Conservation (phyloP, 352 stramenopile genomes). For the Phytophthora tentaculata region DNA sequence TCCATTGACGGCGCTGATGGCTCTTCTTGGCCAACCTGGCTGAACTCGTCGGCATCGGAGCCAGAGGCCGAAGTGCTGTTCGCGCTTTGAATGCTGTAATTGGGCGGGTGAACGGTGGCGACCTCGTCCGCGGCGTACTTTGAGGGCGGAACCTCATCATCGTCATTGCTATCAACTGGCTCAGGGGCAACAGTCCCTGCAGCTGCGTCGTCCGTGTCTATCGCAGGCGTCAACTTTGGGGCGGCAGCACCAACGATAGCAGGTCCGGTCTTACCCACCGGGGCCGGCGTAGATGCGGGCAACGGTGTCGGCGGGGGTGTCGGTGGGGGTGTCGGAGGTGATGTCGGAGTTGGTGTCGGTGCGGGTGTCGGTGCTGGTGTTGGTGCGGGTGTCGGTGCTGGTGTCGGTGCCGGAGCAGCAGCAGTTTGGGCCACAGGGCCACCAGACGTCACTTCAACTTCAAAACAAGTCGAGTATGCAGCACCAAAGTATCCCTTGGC, state of each 20-base stretch:
- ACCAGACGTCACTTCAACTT: slow-evolving; percentile 53
- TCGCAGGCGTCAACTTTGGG: neutral
- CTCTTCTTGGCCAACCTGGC: slow-evolving; percentile 21
- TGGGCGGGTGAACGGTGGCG: slow-evolving; percentile 18
- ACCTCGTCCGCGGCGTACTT: slow-evolving; percentile 14
- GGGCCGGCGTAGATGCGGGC: slow-evolving; percentile 4
- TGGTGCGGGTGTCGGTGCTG: slow-evolving; percentile 3
- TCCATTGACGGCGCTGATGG: slow-evolving; percentile 11
- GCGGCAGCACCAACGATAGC: slow-evolving; percentile 16
- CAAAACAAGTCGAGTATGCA: slow-evolving; percentile 73
- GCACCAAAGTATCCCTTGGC: slow-evolving; percentile 69
- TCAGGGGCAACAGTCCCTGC: slow-evolving; percentile 14
- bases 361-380: slow-evolving; percentile 6
- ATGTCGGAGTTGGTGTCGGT: neutral
- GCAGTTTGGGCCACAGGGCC: neutral
- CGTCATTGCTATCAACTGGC: slow-evolving; percentile 10
- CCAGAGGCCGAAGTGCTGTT: slow-evolving; percentile 11
- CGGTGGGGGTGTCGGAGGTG: slow-evolving; percentile 1
- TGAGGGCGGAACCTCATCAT: slow-evolving; percentile 7
- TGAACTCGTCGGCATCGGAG: slow-evolving; percentile 15
- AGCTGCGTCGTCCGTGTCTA: slow-evolving; percentile 4
- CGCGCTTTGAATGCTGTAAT: slow-evolving; percentile 16
- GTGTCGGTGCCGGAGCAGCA: neutral
- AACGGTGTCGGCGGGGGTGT: neutral
- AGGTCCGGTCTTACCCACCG: slow-evolving; percentile 4